These are phyloP conservation scores for Solanum okadae DNA, from an alignment of 257 asterid species.

Conservation along the genomic window DNA sequence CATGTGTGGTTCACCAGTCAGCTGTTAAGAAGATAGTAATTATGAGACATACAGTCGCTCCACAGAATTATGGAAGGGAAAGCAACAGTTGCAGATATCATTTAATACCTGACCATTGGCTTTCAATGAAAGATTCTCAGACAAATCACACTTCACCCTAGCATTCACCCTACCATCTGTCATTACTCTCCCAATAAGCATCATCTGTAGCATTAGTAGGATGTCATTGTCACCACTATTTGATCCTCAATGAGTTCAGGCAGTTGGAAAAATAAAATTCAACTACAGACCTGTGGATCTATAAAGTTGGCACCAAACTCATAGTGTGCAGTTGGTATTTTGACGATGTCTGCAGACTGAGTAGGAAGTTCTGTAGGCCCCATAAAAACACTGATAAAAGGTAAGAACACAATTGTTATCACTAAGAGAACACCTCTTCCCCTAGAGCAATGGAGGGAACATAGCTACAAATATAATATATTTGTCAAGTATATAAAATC, in stretches of 20 bases:
- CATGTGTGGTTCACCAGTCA: constrained; percentile 89
- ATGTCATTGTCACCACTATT: background rate
- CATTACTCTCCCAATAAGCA: constrained; percentile 85
- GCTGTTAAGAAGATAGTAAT: constrained; percentile 42
- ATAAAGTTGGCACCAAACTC: constrained; percentile 94
- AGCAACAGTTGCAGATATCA: background rate
- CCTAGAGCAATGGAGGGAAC: background rate
- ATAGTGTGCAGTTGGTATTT: constrained; percentile 80
- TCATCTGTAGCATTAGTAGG: constrained; percentile 38
- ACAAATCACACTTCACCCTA: constrained; percentile 80
- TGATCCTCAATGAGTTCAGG: background rate
- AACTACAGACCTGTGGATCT: constrained; percentile 63
- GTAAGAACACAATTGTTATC: background rate
- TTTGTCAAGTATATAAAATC: background rate
- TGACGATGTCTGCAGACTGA: constrained; percentile 79
- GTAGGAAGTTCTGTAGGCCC: constrained; percentile 94
- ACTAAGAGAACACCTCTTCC: background rate
- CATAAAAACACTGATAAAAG: constrained; percentile 68
- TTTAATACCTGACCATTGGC: constrained; percentile 79
- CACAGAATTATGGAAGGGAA: background rate
- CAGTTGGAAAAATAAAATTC: background rate
- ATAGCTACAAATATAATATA: background rate
- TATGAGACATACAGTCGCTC: background rate
- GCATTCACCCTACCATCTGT: constrained; percentile 96
- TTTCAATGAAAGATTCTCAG: constrained; percentile 80